Conservation (phyloP, 139 green algal genomes). For the Zygnema circumcarinatum region DNA sequence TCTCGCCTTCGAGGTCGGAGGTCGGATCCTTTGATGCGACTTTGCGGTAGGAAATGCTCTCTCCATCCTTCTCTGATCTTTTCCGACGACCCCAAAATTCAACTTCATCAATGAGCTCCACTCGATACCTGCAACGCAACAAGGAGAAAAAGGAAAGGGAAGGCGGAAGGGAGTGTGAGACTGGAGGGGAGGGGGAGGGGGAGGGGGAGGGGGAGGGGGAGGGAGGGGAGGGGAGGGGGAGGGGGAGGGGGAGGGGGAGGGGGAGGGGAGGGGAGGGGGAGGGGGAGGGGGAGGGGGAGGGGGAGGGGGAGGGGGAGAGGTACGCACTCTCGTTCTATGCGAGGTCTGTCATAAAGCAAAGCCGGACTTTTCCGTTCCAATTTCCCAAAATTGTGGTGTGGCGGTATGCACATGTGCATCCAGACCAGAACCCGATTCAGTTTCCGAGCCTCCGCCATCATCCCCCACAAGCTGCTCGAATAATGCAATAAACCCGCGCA, state of each 20-base stretch:
- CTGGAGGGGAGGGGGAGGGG: too few relatives aligned
- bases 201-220: too few relatives aligned
- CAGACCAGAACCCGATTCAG: background rate
- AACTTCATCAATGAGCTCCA: background rate
- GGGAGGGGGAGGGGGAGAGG: too few relatives aligned
- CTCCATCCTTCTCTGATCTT: background rate
- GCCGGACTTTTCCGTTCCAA: background rate
- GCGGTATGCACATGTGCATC: background rate
- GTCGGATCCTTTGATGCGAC: background rate
- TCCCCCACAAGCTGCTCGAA: background rate
- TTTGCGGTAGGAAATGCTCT: background rate
- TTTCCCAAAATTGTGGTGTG: background rate
- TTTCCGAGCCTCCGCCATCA: background rate
- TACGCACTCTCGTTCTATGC: background rate
- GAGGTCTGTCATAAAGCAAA: background rate
- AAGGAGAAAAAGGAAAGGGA: too few relatives aligned
- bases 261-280: too few relatives aligned
- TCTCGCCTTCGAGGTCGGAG: background rate
- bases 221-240: too few relatives aligned
- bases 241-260: too few relatives aligned
- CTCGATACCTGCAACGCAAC: background rate
- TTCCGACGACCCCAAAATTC: background rate
- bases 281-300: too few relatives aligned
- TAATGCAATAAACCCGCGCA: background rate
- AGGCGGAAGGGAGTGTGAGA: too few relatives aligned